phyloP scores from a whole-genome alignment of 1,284 basidiomycete species.

The Irpex rosettiformis region DNA sequence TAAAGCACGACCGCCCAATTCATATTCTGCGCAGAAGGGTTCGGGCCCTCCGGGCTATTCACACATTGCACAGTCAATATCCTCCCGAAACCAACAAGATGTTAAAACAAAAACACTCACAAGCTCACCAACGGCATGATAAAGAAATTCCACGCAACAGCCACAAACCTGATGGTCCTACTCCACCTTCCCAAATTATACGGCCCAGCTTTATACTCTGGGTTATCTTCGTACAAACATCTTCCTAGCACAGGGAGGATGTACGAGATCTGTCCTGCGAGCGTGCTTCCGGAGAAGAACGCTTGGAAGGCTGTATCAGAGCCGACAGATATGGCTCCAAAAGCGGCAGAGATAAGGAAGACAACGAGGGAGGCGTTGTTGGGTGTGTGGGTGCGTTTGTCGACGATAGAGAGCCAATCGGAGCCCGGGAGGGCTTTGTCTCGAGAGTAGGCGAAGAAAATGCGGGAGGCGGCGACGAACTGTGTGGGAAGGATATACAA shows the following conservation, averaged over 20 bases:
- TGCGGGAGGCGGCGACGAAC: slow-evolving; percentile 17
- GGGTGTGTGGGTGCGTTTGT: slow-evolving; percentile 16
- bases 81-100: not conserved
- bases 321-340: slow-evolving; percentile 16
- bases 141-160: slow-evolving; percentile 18
- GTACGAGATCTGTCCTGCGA: slow-evolving; percentile 18
- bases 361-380: slow-evolving; percentile 19
- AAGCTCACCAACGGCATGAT: slow-evolving; percentile 20
- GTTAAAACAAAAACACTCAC: slow-evolving; percentile 4
- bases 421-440: slow-evolving; percentile 19
- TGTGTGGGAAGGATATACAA: not conserved
- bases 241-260: slow-evolving; percentile 17
- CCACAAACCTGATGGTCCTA: slow-evolving; percentile 13
- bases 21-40: slow-evolving; percentile 15
- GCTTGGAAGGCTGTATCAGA: slow-evolving; percentile 18
- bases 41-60: slow-evolving; percentile 16
- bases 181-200: slow-evolving; percentile 16
- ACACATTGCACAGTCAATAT: not conserved
- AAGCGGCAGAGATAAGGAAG: slow-evolving; percentile 14
- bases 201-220: slow-evolving; percentile 15
- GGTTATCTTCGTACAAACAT: slow-evolving; percentile 18
- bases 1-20: slow-evolving; percentile 19
- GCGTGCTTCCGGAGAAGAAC: slow-evolving; percentile 19
- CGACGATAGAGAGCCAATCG: slow-evolving; percentile 15
- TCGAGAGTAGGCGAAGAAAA: slow-evolving; percentile 19